Conservation (phyloP, 208 protist genomes). For the Crithidia sp. region DNA sequence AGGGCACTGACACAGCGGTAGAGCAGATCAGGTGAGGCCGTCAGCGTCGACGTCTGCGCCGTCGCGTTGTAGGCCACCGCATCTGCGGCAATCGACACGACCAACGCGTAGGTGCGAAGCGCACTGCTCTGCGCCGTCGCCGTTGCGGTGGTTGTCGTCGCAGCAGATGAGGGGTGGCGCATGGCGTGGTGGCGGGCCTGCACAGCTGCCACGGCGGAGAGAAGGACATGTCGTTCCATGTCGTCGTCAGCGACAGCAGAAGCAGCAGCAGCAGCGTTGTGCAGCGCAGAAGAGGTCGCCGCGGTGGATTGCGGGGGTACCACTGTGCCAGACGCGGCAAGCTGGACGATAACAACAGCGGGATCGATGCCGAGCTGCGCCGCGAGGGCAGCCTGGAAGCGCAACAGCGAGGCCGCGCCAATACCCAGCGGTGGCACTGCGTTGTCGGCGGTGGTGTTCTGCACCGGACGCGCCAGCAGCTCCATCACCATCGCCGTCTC, state of each 20-base stretch:
- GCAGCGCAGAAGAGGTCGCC: not conserved
- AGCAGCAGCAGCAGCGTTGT: not conserved
- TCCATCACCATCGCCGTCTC: constrained; percentile 36
- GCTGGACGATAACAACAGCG: constrained; percentile 34
- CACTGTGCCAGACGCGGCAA: constrained; percentile 25
- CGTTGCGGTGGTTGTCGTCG: not conserved
- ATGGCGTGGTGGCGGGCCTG: constrained; percentile 16
- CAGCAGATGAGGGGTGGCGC: not conserved
- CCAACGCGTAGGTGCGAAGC: constrained; percentile 53
- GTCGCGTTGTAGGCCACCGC: constrained; percentile 29
- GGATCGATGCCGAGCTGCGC: constrained; percentile 33
- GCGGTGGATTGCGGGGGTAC: not conserved
- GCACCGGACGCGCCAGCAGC: constrained; percentile 22
- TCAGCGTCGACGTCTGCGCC: constrained; percentile 18
- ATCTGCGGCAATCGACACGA: constrained; percentile 38
- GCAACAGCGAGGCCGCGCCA: constrained; percentile 23
- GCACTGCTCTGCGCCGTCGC: not conserved
- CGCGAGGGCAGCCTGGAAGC: constrained; percentile 39
- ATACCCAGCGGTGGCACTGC: constrained; percentile 14
- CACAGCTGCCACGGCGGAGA: constrained; percentile 11
- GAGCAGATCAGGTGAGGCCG: constrained; percentile 49
- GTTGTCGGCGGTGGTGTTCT: constrained; percentile 7
- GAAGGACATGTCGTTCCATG: not conserved
- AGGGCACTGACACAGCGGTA: constrained; percentile 44
- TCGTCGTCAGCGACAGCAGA: not conserved